Conservation (phyloP, 2,329 filamentous ascomycete genomes). For the Whalleya microplaca region DNA sequence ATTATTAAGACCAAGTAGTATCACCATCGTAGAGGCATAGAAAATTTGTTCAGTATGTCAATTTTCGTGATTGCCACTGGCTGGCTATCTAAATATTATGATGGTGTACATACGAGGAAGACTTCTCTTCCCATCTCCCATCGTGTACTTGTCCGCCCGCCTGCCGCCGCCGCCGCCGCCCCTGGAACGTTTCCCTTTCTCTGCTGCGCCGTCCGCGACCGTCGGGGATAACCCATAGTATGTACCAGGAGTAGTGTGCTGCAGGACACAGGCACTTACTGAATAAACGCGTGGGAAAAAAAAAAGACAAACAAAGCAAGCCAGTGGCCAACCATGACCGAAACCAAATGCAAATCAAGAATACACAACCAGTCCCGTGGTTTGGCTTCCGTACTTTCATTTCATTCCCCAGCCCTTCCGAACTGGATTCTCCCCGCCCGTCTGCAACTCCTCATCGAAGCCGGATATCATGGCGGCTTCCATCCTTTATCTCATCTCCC, state of each 20-base stretch:
- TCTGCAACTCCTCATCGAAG: conserved; percentile 5
- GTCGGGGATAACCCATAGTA: neutral
- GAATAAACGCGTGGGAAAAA: neutral
- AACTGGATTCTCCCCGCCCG: conserved; percentile 5
- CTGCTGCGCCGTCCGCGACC: neutral
- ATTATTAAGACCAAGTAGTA: neutral
- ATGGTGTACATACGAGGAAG: conserved; percentile 23
- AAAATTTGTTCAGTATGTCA: conserved; percentile 21
- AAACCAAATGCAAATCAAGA: conserved; percentile 30
- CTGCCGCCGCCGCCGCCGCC: no score
- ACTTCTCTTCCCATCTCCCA: neutral
- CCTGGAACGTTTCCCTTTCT: neutral
- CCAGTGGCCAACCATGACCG: conserved; percentile 27
- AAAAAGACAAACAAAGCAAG: conserved; percentile 10
- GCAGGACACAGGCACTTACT: neutral
- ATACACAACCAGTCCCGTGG: conserved; percentile 27
- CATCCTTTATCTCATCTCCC: conserved; percentile 5
- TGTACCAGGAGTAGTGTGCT: neutral
- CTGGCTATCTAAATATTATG: conserved; percentile 29
- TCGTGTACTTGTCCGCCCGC: no score
- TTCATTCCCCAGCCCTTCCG: conserved; percentile 2
- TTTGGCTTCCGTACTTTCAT: conserved; percentile 12
- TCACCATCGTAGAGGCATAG: neutral
- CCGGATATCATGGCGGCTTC: conserved; percentile 1
- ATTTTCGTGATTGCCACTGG: conserved; percentile 30